A percentile compares a stretch with the other conserved stretches of the same genome.
phyloP scores from a whole-genome alignment of 192 early-diverging fungal species.

The Backusella sp. region DNA sequence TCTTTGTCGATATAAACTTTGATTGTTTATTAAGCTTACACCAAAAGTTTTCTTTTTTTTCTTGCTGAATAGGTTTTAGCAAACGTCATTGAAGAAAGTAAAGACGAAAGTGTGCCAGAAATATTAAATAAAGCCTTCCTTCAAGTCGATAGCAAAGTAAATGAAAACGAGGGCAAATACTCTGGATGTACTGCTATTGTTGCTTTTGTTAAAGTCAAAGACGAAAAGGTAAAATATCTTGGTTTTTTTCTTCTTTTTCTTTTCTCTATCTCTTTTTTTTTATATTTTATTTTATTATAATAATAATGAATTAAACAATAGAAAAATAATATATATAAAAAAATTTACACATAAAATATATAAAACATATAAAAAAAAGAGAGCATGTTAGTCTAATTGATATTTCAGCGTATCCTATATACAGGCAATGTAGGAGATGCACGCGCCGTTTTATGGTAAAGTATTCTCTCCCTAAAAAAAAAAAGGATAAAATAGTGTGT shows the following conservation, averaged over 20 bases:
- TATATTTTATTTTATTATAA: not conserved
- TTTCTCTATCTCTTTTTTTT: not conserved
- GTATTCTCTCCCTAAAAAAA: not conserved
- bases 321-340: not conserved
- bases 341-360: not conserved
- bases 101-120: slow-evolving; percentile 66
- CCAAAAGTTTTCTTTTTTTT: not conserved
- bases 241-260: too few relatives aligned
- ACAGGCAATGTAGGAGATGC: slow-evolving; percentile 98
- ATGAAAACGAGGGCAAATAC: slow-evolving; percentile 70
- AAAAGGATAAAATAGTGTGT: not conserved
- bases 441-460: slow-evolving; percentile 84
- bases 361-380: not conserved
- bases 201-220: slow-evolving; percentile 60
- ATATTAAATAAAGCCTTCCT: slow-evolving; percentile 83
- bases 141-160: slow-evolving; percentile 77
- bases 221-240: slow-evolving; percentile 22
- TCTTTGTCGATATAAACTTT: not conserved
- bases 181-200: slow-evolving; percentile 94
- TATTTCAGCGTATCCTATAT: slow-evolving; percentile 73
- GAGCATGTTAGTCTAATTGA: not conserved
- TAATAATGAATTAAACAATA: slow-evolving; percentile 5
- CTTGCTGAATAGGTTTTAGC: slow-evolving; percentile 60
- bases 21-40: not conserved
- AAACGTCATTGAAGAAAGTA: slow-evolving; percentile 55